These are phyloP conservation scores for Trichoderma gracile DNA, from an alignment of 2,329 filamentous ascomycete genomes.

Conservation along the genomic window DNA sequence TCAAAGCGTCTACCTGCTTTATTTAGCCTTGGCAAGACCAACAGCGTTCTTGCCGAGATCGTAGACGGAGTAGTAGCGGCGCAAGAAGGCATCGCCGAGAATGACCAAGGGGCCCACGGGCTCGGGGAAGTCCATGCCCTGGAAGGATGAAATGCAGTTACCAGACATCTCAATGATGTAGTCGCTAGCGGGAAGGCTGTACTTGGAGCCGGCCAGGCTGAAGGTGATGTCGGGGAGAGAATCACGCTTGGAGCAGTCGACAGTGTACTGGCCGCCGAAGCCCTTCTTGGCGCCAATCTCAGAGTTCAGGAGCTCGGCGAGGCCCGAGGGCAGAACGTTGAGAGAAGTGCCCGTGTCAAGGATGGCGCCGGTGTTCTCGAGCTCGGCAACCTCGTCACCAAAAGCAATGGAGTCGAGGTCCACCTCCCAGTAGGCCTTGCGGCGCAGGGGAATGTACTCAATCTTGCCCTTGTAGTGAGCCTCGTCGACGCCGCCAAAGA, in stretches of 20 bases:
- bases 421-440: conserved; percentile 99
- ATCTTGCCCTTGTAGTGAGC: conserved; percentile 81
- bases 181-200: conserved; percentile 83
- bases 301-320: conserved; percentile 95
- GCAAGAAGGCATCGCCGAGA: conserved; percentile 82
- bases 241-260: conserved; percentile 84
- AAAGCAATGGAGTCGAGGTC: conserved; percentile 91
- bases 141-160: conserved; percentile 95
- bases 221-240: conserved; percentile 89
- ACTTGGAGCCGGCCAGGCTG: conserved; percentile 86
- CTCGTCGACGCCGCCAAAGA: conserved; percentile 87
- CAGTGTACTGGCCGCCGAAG: conserved; percentile 93
- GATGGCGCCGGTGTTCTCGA: conserved; percentile 93
- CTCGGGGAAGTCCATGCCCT: conserved; percentile 91
- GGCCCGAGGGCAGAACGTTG: conserved; percentile 86
- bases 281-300: conserved; percentile 98
- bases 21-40: conserved; percentile 82
- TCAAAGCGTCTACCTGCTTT: conserved; percentile 27
- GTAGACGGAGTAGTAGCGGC: conserved; percentile 94
- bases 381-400: conserved; percentile 80
- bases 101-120: conserved; percentile 91
- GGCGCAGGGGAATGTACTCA: conserved; percentile 88
- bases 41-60: conserved; percentile 88
- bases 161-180: conserved; percentile 96
- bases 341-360: conserved; percentile 98